Base-by-base conservation (phyloP, 2,329 filamentous ascomycete species). In the Paraphaeosphaeria minitans region DNA sequence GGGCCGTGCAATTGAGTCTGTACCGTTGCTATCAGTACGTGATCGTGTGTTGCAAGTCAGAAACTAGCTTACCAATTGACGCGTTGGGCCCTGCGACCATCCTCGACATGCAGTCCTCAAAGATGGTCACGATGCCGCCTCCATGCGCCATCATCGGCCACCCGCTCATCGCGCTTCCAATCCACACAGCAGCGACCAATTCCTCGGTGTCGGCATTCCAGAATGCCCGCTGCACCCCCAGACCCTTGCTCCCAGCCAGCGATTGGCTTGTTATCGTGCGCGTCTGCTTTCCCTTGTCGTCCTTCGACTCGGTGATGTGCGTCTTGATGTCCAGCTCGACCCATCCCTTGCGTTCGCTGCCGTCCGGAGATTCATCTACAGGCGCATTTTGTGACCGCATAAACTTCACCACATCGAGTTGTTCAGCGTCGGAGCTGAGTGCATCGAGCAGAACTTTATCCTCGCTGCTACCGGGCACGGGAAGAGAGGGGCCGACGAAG, bases 141-240 rank as follows among this genome's bases (percentile, higher is more conserved):
- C 90, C 90, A 77, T 94, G 90, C 53, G 87, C 86, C 42, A 90
- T 81, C 13, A 84, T 83, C 1, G 90, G 90, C 88, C 89, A 93
- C 4, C 91, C 90, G 49, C 83, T 80, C 21, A 89, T 71, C 1
- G 81, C 84, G n/a, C 80, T 74, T 7, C 90, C 91, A 55, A 93
- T 82, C 80, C 83, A 90, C 4, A 93, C 79, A n/a, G 93, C 81
- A 51, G 82, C 84, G 12, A 88, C 78, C 35, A 87, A 74, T 66
- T 86, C 84, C 64, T 85, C 82, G 7, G 86, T 85, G 31, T 75
- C 74, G 3, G 78, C 69, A 70, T 90, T 86, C 80, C 83, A 86
- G 70, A 91, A 93, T 1, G 89, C 77, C 66, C 84, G 82, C 79
- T 91, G 84, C 66, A 76, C 72, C 8, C 78, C 80, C 22, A 82